These are phyloP conservation scores for Austropuccinia psidii DNA, from an alignment of 1,284 basidiomycete species.

Conservation along the genomic window DNA sequence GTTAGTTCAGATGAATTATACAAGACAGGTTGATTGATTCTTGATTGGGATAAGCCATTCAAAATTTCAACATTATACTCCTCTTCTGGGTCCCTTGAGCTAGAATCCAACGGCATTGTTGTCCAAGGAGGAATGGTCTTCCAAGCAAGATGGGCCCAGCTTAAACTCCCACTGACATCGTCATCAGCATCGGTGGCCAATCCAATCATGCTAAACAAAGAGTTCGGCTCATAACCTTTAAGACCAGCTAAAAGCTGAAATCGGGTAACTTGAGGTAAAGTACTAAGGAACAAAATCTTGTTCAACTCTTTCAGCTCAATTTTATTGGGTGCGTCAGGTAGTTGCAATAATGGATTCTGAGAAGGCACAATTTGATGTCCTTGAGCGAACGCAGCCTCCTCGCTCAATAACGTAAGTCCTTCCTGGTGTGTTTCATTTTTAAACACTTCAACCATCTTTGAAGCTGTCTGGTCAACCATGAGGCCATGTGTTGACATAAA, in stretches of 20 bases:
- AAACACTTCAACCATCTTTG: too few species aligned
- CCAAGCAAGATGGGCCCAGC: conserved; percentile 11
- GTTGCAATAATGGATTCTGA: not conserved
- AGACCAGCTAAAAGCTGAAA: too few species aligned
- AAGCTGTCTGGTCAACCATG: conserved; percentile 17
- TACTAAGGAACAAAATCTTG: conserved; percentile 23
- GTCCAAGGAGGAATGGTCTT: conserved; percentile 33
- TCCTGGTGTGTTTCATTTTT: not conserved
- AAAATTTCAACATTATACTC: not conserved
- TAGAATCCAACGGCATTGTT: not conserved
- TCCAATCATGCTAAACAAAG: conserved; percentile 13
- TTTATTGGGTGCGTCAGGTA: not conserved
- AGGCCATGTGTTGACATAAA: not conserved
- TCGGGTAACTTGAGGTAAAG: not conserved
- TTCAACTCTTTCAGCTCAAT: conserved; percentile 1
- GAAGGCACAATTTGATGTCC: conserved; percentile 12
- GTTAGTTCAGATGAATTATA: not conserved
- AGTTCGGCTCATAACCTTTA: not conserved
- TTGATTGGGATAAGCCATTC: not conserved
- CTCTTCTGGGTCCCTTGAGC: conserved; percentile 4
- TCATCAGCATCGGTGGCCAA: not conserved
- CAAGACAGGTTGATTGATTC: not conserved
- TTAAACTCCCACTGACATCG: not conserved
- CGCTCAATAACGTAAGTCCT: not conserved
- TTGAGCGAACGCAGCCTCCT: conserved; percentile 22